These are phyloP conservation scores for Paramecium caudatum DNA, from an alignment of 73 alveolate genomes.

Conservation along the genomic window DNA sequence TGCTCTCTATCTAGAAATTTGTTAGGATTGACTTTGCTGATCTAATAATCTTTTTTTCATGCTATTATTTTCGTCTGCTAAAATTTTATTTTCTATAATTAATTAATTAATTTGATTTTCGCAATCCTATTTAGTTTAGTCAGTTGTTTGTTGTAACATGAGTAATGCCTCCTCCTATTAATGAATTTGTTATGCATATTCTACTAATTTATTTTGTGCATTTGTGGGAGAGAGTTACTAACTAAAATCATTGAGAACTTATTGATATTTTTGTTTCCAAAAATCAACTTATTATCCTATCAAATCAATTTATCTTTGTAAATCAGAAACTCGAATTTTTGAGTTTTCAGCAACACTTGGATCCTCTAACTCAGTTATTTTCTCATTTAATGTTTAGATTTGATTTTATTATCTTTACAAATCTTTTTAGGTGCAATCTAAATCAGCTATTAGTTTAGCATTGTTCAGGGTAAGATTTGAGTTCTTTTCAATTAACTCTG, in stretches of 20 bases:
- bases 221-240: conserved; percentile 37
- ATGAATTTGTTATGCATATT: neutral
- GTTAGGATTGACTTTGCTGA: neutral
- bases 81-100: neutral
- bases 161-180: conserved; percentile 23
- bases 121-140: neutral
- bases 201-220: neutral
- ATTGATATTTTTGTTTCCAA: conserved; percentile 54
- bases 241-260: conserved; percentile 14
- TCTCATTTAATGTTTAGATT: neutral
- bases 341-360: conserved; percentile 45
- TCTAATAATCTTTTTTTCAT: conserved; percentile 2
- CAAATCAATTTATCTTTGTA: conserved; percentile 14
- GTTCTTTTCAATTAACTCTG: neutral
- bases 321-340: conserved; percentile 33
- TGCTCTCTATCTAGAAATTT: neutral
- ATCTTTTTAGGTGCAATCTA: neutral
- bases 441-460: neutral
- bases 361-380: neutral
- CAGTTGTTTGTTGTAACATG: conserved; percentile 11
- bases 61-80: neutral
- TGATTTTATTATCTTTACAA: neutral
- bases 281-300: conserved; percentile 45
- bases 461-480: neutral
- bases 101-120: conserved; percentile 12